Conservation (phyloP, 257 asterid species). For the Solanum corneliomulleri region DNA sequence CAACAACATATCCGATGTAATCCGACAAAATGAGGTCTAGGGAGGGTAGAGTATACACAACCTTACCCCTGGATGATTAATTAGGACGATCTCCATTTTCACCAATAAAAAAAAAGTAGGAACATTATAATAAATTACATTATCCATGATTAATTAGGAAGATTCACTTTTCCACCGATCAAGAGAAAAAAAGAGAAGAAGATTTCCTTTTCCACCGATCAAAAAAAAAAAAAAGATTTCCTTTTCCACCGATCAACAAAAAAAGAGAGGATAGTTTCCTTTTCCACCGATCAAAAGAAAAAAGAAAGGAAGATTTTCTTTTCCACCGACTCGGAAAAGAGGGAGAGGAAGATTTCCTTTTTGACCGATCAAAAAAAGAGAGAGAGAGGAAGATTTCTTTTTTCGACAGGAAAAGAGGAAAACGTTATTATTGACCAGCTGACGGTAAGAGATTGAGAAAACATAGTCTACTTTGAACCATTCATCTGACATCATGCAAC, state of each 20-base stretch:
- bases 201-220: background rate
- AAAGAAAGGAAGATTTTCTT: background rate
- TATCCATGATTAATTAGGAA: background rate
- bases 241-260: background rate
- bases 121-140: background rate
- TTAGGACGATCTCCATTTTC: background rate
- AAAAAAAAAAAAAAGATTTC: background rate
- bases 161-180: background rate
- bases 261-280: background rate
- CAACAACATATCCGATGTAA: background rate
- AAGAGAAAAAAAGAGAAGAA: background rate
- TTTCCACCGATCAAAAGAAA: background rate
- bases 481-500: background rate
- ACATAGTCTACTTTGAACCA: background rate
- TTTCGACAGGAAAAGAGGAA: background rate
- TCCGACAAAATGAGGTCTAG: background rate
- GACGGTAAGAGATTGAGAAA: background rate
- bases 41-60: background rate
- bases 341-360: background rate
- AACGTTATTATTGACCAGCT: background rate
- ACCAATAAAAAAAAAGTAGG: background rate
- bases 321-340: background rate
- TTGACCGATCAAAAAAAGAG: no score
- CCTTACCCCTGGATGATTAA: background rate
- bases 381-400: background rate